Evolutionary conservation across 2,329 filamentous ascomycete genomes (phyloP).

Genomic region (Botrytis paeoniae): DNA sequence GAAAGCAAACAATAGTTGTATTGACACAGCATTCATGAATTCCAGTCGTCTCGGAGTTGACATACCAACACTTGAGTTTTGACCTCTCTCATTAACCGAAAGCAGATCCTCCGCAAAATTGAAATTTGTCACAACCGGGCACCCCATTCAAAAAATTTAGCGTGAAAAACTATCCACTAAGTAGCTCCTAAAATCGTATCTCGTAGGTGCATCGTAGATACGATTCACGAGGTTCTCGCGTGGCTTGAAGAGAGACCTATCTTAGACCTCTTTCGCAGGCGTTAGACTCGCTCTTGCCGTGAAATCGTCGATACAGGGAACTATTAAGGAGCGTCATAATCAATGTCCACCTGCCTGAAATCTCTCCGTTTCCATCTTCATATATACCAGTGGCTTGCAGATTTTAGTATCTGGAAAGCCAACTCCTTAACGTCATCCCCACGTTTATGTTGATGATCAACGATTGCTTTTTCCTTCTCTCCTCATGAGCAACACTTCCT

Average conservation of each 20-base stretch:
- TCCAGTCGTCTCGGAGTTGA: not conserved
- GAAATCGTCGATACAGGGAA: not conserved
- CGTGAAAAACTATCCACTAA: not conserved
- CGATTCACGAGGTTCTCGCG: not conserved
- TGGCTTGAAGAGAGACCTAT: not conserved
- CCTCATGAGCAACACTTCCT: conserved; percentile 2
- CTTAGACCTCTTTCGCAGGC: not conserved
- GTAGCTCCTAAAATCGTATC: not conserved
- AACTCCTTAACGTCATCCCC: not conserved
- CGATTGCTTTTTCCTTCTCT: not conserved
- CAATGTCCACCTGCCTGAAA: not conserved
- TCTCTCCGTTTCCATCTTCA: not conserved
- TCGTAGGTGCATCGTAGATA: not conserved
- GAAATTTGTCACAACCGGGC: not conserved
- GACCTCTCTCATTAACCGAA: not conserved
- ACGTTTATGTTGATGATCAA: not conserved
- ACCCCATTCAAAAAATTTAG: not conserved
- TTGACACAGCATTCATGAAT: not conserved
- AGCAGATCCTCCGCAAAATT: not conserved
- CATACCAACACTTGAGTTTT: conserved; percentile 3
- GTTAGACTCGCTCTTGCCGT: not conserved
- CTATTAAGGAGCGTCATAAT: not conserved
- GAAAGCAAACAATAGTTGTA: no score
- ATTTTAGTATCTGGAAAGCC: not conserved
- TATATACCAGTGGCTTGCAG: not conserved